Base-by-base conservation (phyloP, 352 stramenopile genomes). In the Phytophthora hybrid region DNA sequence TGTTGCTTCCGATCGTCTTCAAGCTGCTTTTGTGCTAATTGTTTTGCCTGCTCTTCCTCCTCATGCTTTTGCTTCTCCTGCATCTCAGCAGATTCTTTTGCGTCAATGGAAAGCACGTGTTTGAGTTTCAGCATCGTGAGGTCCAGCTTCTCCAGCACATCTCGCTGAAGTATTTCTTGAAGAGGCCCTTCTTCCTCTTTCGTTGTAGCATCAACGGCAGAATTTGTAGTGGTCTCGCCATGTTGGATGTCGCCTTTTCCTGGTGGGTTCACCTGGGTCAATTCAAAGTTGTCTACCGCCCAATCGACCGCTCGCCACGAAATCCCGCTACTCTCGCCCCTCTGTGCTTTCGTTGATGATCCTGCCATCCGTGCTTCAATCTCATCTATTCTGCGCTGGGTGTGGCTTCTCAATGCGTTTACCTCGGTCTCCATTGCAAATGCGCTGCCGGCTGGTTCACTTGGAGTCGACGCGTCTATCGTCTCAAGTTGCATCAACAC, bases 81-180 rank as follows among this genome's bases (percentile, higher is more conserved):
- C 0, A 67, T 71, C 58, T 90, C 84, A 3, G 59, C 67, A 4
- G 77, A 70, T 63, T 89, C 84, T 65, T 92, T 92, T 16, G 62
- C 57, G 26, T 88, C 77, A 29, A 92, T 80, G 2, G 52, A 66
- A 1, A 92, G 76, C 21, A 88, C 76, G 44, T 92, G 84, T 18
- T 77, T 81, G n/a, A 92, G 74, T 63, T 82, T 82, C 11, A 92
- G 52, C 6, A 92, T 92, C n/a, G 84, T 87, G 2, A 90, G 66
- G n/a, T 90, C 77, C 5, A 92, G 74, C 18, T 90, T 88, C 56
- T 89, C 75, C 11, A 90, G 49, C 8, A 92, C 80, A 14, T 89
- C 65, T 3, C 60, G 66, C 62, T 89, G 66, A 1, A 92, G 19
- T n/a, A 89, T 57, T 14, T 83, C 71, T n/a, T 76, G 53, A 31